These are phyloP conservation scores for Exidia glandulosa DNA, from an alignment of 768 basidiomycete genomes.

Conservation along the genomic window DNA sequence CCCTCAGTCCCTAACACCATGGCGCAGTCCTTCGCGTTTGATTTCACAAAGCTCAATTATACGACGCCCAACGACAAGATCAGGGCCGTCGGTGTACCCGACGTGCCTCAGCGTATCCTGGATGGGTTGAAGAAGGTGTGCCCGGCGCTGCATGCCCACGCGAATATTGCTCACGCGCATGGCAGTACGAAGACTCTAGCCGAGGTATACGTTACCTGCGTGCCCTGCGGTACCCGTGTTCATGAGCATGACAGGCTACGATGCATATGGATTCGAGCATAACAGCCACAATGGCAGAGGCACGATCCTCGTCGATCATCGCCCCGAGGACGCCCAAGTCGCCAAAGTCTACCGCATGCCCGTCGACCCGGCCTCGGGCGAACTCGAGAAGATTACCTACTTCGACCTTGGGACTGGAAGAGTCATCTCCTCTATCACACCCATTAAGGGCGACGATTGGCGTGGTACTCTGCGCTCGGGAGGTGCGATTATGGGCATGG, in stretches of 20 bases:
- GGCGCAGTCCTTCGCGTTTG: neutral
- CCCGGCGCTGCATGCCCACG: too few species aligned
- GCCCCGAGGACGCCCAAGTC: constrained; percentile 28
- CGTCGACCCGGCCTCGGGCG: constrained; percentile 13
- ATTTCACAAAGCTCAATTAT: neutral
- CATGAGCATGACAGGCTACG: constrained; percentile 14
- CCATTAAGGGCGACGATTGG: constrained; percentile 30
- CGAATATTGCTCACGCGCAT: too few species aligned
- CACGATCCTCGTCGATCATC: constrained; percentile 25
- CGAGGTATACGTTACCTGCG: constrained; percentile 14
- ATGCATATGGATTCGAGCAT: constrained; percentile 17
- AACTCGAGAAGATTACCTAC: constrained; percentile 25
- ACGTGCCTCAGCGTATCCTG: constrained; percentile 22
- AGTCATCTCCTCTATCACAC: constrained; percentile 19
- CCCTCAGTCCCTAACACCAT: too few species aligned
- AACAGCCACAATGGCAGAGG: constrained; percentile 9
- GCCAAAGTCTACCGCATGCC: constrained; percentile 26
- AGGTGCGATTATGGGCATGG: constrained; percentile 7
- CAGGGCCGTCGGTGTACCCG: constrained; percentile 25
- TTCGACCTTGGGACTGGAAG: constrained; percentile 30
- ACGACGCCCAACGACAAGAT: constrained; percentile 16
- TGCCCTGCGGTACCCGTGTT: neutral
- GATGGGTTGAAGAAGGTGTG: constrained; percentile 25
- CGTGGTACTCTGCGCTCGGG: constrained; percentile 19
- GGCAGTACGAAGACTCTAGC: constrained; percentile 29